Evolutionary conservation across 208 protist genomes (phyloP), one percentile per base, ranked within the genome.

Genomic region (Phytomonas francai): DNA sequence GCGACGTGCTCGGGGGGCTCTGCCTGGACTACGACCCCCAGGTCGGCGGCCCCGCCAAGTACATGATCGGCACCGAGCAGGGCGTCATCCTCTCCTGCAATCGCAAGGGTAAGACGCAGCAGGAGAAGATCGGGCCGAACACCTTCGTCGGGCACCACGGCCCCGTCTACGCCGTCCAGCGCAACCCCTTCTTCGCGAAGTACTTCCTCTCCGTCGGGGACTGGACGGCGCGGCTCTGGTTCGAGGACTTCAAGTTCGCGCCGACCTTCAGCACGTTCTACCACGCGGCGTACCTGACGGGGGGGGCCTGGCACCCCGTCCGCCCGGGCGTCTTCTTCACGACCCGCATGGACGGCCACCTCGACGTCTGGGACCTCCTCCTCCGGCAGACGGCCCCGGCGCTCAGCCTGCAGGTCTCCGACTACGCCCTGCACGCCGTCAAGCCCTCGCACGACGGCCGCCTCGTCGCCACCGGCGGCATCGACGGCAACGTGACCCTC

Each of bases 21-120:
- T 96, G 88, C 70, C 70, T 98, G 29, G 94, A 98, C 71, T 99
- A 98, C 83, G 97, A 98, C 68, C 88, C 90, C 28, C 89, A 91
- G 77, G 87, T 93, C 9, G 95, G 88, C 66, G 92, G 91, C 14
- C 94, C 97, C 28, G 87, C 93, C 27, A 98, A 98, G 81, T 99
- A 98, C 85, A 97, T 99, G 85, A 94, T 98, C 65, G 97, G 97
- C 65, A 98, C 95, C 12, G 97, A 98, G 83, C 92, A 98, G 73
- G 97, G 97, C 65, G 91, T 84, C 12, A 88, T 98, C 63, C 79
- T 98, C 7, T 92, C 88, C 12, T 95, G 89, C 80, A 97, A 98
- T 80, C 89, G 93, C 60, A 98, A 98, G 78, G 92, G 89, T 49
- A 98, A 98, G 77, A 95, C 88, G 30, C 87, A 93, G 72, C 71